Evolutionary conservation across 202 grass and related monocot genomes (phyloP), one percentile per base, ranked within the genome.

Genomic region (Miscanthus sacchariflorus): DNA sequence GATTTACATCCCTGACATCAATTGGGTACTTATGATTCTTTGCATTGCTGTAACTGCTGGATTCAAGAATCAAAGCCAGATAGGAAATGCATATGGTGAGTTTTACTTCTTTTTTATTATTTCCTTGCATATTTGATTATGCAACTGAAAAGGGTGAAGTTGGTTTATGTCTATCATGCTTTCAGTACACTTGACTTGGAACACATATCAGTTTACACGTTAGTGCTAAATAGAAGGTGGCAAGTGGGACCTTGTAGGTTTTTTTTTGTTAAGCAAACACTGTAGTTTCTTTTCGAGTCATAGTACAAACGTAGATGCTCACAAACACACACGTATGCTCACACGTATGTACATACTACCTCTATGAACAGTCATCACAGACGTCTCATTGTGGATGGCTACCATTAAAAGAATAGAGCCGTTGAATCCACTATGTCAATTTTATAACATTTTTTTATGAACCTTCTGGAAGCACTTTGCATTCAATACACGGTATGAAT

Each of bases 11-110:
- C 95, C 95, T 84, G 95, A 98, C 59, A 93, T 98, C 38, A 98
- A 98, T 70, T 98, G 95, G 95, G 48, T 95, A 45, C 90, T 98
- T 84, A 88, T 95, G 93, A 80, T 95, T 93, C 93, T 98, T 49
- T 98, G 95, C 88, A 93, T 98, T 74, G 86, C 95, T 65, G 93
- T 98, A 79, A 98, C 95, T 44, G 90, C 93, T 89, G 93, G 93
- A 89, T 98, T 98, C 87, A 95, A 93, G 84, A 93, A 90, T 82
- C 76, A 93, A 88, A 95, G 69, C 86, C 89, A 90, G 84, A 98
- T 98, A 72, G 95, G 90, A 88, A 98, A 95, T 94, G 95, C 95
- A 84, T 98, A 98, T 48, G 95, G 95, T 98, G 64, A 98, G 88
- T 33, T 82, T 78, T 84, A 38, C 70, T 30, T 79, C 61, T 66